Percentiles rank a stretch among this genome's conserved stretches.
Evolutionary conservation across 1,139 yeast species (phyloP).

Genomic region (Blastobotrys persicus): DNA sequence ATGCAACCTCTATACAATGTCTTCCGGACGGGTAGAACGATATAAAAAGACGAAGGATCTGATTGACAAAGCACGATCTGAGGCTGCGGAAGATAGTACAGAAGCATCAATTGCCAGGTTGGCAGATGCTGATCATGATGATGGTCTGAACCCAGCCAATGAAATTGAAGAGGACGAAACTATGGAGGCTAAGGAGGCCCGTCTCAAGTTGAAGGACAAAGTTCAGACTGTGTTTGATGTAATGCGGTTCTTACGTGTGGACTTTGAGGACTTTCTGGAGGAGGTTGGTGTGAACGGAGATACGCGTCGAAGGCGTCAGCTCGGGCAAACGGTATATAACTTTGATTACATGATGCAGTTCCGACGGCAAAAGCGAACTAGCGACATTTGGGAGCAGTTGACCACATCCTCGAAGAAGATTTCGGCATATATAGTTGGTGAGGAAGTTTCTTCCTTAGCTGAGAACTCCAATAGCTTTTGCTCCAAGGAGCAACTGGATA

Average conservation of each 20-base stretch:
- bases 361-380: background rate
- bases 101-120: no score
- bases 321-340: constrained; percentile 2
- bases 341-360: constrained; percentile 6
- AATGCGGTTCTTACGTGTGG: background rate
- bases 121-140: no score
- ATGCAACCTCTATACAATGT: no score
- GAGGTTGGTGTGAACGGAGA: constrained; percentile 1
- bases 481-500: constrained; percentile 4
- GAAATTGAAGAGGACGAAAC: background rate
- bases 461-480: background rate
- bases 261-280: constrained; percentile 3
- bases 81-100: no score
- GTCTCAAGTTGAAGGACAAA: background rate
- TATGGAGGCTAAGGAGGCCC: background rate
- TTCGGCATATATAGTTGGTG: background rate
- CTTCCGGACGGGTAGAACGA: constrained; percentile 4
- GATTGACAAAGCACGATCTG: constrained; percentile 3
- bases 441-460: background rate
- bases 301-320: background rate
- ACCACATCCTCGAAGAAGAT: background rate
- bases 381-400: background rate
- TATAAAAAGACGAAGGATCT: constrained; percentile 3
- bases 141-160: background rate
- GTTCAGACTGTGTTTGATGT: constrained; percentile 3